phyloP scores from a whole-genome alignment of 1,284 basidiomycete genomes.

The Ustilago lituana region DNA sequence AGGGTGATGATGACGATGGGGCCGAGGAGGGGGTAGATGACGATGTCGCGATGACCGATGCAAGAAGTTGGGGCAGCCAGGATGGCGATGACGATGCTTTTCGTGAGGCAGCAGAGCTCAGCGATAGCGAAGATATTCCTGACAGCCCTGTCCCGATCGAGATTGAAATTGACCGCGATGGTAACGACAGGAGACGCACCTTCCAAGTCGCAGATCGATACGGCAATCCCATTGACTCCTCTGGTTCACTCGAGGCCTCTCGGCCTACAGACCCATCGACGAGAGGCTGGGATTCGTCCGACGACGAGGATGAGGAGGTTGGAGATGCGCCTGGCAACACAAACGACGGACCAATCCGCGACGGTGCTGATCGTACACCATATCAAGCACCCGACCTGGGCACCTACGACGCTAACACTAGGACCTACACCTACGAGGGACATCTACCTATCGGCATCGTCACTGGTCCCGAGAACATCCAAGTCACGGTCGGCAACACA shows the following conservation, averaged over 20 bases:
- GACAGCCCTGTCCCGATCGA: constrained; percentile 39
- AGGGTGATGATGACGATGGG: constrained; percentile 8
- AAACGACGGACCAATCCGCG: neutral
- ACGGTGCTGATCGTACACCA: constrained; percentile 10
- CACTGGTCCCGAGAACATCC: constrained; percentile 20
- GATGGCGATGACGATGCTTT: constrained; percentile 37
- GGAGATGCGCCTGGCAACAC: neutral
- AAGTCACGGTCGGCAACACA: constrained; percentile 20
- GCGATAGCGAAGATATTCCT: constrained; percentile 24
- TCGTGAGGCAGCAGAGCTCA: constrained; percentile 17
- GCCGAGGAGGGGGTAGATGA: constrained; percentile 5
- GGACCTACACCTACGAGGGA: constrained; percentile 34
- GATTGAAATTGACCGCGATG: constrained; percentile 26
- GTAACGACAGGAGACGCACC: constrained; percentile 17
- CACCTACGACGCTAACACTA: constrained; percentile 22
- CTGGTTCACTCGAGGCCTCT: no score
- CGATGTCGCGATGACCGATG: constrained; percentile 16
- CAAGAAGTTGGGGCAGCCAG: constrained; percentile 3
- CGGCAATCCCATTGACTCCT: constrained; percentile 21
- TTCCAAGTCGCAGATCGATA: constrained; percentile 39
- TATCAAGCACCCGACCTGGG: constrained; percentile 21
- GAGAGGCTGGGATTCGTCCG: constrained; percentile 20
- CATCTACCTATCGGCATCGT: constrained; percentile 20
- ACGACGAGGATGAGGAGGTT: no score
- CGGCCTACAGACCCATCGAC: neutral